Base-by-base conservation (phyloP, 129 eudicot species). In the Centrapalus pauciflorus region DNA sequence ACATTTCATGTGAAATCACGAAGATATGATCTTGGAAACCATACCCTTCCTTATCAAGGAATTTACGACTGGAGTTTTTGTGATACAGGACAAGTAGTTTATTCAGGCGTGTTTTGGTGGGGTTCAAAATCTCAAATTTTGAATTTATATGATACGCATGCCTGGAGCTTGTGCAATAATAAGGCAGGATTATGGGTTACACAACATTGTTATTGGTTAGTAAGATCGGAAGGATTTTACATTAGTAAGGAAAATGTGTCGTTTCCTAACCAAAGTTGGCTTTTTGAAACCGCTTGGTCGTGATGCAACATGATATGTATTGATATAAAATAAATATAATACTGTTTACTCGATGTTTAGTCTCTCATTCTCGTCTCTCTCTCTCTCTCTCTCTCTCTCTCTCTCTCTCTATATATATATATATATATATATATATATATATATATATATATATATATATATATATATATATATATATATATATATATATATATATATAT, bases 161-260 rank as follows among this genome's bases (percentile, higher is more conserved):
- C 23, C 16, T 45, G 51, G 51, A 2, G 2, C 0, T 1, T 8
- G 1, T 45, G 21, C 5, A 45, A 45, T 45, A 45, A 45, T 45
- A 0, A 4, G 0, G n/a, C n/a, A n/a, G n/a, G n/a, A 34, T 20
- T 20, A 24, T 51, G 12, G 16, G 59, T 13, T 48, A 65, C 46
- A 1, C 59, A 46, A 65, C 59, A 65, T 65, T 65, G 59, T 66
- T 66, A 66, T 49, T 66, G 60, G 71, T 66, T 32, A 11, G 46
- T 48, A 41, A 66, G 11, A 19, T 8, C 71, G 0, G 59, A 17
- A 0, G 71, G 60, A 4, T 66, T 66, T 29, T 66, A 48, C 48
- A 43, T 38, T 4, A 24, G 12, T 13, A 62, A 13, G 4, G 20
- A 62, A 0, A 62, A 62, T 5, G 46, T 37, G 52, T 16, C 54